Base-by-base conservation (phyloP, 2,329 filamentous ascomycete species). In the Aschersonia sp. region DNA sequence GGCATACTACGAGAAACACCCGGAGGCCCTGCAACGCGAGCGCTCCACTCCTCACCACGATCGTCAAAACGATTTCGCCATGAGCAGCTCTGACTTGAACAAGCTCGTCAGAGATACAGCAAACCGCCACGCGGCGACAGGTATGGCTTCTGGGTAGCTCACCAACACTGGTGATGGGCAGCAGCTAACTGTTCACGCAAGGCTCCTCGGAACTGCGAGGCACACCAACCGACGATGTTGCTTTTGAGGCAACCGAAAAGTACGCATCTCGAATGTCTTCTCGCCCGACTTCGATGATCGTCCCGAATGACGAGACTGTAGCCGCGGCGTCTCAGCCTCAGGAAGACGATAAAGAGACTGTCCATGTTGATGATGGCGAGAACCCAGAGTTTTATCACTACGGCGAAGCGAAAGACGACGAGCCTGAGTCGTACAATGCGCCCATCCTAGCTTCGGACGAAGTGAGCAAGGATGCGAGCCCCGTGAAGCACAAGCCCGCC, bases 401-500 rank as follows among this genome's bases (percentile, higher is more conserved):
- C 29, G 42, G 42, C 8, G 42, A 43, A 4, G 30, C 8, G 22
- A 43, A 43, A 31, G 82, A 86, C 14, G 55, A 62, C 29, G 57
- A 57, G 43, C 61, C 64, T 4, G 63, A 67, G 47, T 75, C 75
- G 14, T 82, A 85, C 58, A 75, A 76, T 39, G 80, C 81, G 31
- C 89, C 90, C 0, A 95, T 98, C 53, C 70, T 98, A 46, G 92
- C 92, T 6, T 75, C 85, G 1, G 92, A 97, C 59, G 88, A 97
- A 65, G 74, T 94, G 32, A 75, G 79, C 50, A 90, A 89, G 63
- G 78, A 85, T 47, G 77, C 80, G 1, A 75, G 76, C 35, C 73
- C 75, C 11, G 83, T 82, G 48, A 79, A 78, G 54, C 72, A 87
- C 58, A 80, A 85, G 46, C 87, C 92, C 29, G 92, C 89, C 11